Evolutionary conservation across 176 grass and related monocot genomes (phyloP).

Genomic region (Avena atlantica): DNA sequence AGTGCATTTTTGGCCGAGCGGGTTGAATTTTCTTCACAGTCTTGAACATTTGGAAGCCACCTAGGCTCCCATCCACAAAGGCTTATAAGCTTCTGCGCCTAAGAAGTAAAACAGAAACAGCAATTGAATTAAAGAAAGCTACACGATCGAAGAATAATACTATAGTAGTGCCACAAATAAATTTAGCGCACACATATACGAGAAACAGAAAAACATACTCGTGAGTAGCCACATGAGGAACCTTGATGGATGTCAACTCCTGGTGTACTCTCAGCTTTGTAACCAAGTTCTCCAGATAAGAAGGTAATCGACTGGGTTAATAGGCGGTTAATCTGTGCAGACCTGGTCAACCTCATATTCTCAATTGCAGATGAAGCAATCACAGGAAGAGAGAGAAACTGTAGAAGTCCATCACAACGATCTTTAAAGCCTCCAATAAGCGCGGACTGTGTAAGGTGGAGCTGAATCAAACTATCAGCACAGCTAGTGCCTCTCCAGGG

Average conservation of each 20-base stretch:
- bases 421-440: constrained; percentile 96
- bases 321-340: constrained; percentile 66
- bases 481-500: constrained; percentile 96
- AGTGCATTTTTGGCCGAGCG: constrained; percentile 75
- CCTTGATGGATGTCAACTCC: constrained; percentile 63
- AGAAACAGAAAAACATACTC: constrained; percentile 55
- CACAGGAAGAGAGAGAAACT: constrained; percentile 78
- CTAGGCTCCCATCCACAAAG: constrained; percentile 99
- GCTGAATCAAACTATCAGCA: constrained; percentile 87
- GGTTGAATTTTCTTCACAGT: constrained; percentile 96
- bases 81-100: constrained; percentile 97
- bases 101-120: constrained; percentile 40
- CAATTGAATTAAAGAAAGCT: constrained; percentile 37
- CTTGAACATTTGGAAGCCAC: constrained; percentile 98
- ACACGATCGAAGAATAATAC: constrained; percentile 22
- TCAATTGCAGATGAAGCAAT: constrained; percentile 87
- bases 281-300: constrained; percentile 72
- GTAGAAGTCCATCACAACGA: constrained; percentile 86
- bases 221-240: constrained; percentile 65
- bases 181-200: constrained; percentile 14
- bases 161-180: constrained; percentile 16
- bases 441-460: constrained; percentile 75
- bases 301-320: constrained; percentile 73
- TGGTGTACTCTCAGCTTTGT: constrained; percentile 67
- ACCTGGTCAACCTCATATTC: constrained; percentile 79